These are phyloP conservation scores for Diaporthe vexans DNA, from an alignment of 2,329 filamentous ascomycete species.

Conservation along the genomic window DNA sequence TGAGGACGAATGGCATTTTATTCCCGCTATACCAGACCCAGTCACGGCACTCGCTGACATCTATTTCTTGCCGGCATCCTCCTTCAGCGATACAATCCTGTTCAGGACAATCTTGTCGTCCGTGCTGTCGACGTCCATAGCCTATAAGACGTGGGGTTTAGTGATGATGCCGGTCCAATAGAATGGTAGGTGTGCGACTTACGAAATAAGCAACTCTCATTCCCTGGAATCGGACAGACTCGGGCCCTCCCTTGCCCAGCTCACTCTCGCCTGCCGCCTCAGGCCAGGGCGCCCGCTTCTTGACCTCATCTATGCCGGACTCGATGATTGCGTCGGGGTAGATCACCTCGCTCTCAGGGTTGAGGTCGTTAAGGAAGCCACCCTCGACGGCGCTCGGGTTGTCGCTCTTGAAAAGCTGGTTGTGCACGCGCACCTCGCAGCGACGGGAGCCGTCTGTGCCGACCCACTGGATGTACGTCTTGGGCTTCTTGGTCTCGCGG, in stretches of 20 bases:
- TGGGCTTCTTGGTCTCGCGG: constrained; percentile 48
- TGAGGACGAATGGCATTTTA: not conserved
- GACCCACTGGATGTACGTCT: constrained; percentile 76
- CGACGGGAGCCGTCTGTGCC: constrained; percentile 41
- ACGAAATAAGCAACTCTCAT: constrained; percentile 90
- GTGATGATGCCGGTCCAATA: not conserved
- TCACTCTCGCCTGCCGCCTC: constrained; percentile 80
- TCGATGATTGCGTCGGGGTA: constrained; percentile 85
- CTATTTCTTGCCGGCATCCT: constrained; percentile 78
- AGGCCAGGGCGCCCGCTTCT: constrained; percentile 82
- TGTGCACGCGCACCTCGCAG: constrained; percentile 41
- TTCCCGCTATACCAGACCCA: not conserved
- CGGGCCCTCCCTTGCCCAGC: constrained; percentile 72
- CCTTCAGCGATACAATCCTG: constrained; percentile 91
- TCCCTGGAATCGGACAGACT: constrained; percentile 90
- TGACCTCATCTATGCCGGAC: constrained; percentile 84
- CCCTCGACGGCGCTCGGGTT: constrained; percentile 83
- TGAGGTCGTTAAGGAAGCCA: constrained; percentile 87
- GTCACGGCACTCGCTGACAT: not conserved
- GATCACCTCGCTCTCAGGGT: constrained; percentile 86
- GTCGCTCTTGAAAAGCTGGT: constrained; percentile 71
- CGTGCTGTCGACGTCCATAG: constrained; percentile 82
- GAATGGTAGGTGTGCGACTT: constrained; percentile 48
- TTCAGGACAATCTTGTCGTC: constrained; percentile 89
- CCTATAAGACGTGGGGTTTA: constrained; percentile 56